Conservation (phyloP, 768 basidiomycete genomes). For the Steccherinum ochraceum region DNA sequence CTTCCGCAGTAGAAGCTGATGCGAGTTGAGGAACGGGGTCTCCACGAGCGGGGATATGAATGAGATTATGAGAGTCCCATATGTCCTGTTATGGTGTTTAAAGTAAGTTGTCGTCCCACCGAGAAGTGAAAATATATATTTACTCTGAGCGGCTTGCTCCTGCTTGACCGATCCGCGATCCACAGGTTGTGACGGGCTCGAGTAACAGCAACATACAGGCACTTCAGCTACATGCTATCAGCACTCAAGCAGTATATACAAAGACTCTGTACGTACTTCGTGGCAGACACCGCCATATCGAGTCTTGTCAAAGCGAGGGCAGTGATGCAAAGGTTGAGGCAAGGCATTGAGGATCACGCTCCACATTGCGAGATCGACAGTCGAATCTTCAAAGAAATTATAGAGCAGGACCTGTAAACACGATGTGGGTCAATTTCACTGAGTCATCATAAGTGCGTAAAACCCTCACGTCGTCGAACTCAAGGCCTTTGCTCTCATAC, state of each 20-base stretch:
- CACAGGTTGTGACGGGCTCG: conserved; percentile 59
- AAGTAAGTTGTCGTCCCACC: not conserved
- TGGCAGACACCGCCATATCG: conserved; percentile 51
- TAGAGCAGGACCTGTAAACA: conserved; percentile 39
- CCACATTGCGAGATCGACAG: conserved; percentile 47
- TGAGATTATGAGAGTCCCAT: conserved; percentile 40
- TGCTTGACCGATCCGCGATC: conserved; percentile 57
- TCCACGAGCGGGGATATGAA: conserved; percentile 42
- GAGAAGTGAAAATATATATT: not conserved
- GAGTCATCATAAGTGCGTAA: not conserved
- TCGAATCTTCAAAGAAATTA: conserved; percentile 69
- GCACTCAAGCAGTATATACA: not conserved
- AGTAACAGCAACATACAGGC: conserved; percentile 61
- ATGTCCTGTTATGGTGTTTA: conserved; percentile 34
- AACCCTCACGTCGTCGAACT: conserved; percentile 60
- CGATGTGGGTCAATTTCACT: not conserved
- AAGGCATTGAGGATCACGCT: conserved; percentile 44
- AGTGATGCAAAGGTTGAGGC: conserved; percentile 5
- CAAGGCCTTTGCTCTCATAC: conserved; percentile 61
- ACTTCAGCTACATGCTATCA: conserved; percentile 40
- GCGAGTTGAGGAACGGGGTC: conserved; percentile 49
- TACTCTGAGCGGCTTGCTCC: conserved; percentile 57
- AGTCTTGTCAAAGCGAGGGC: conserved; percentile 40
- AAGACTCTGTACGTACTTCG: conserved; percentile 40
- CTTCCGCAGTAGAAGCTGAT: conserved; percentile 40